phyloP scores from a whole-genome alignment of 208 protist species.

The Herpetomonas muscarum region DNA sequence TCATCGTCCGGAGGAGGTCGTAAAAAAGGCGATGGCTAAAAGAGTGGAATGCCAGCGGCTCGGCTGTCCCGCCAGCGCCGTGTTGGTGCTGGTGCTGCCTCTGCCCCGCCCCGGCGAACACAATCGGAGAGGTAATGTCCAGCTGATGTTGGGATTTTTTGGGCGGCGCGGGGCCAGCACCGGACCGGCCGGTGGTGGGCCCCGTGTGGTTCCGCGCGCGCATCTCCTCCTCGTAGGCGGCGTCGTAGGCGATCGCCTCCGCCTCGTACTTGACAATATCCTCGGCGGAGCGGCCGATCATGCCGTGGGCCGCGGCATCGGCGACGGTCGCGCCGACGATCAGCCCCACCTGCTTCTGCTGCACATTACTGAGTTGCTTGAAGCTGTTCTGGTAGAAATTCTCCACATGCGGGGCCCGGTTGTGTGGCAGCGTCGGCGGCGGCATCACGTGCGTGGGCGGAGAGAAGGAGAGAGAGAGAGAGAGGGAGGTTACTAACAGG shows the following conservation, averaged over 20 bases:
- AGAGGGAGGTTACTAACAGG: slow-evolving; percentile 3
- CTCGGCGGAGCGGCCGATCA: slow-evolving; percentile 34
- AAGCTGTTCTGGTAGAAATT: slow-evolving; percentile 87
- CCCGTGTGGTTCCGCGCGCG: not conserved
- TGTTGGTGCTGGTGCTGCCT: not conserved
- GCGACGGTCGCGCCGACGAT: slow-evolving; percentile 70
- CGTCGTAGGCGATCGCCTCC: slow-evolving; percentile 20
- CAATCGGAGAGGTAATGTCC: not conserved
- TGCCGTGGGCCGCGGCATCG: slow-evolving; percentile 64
- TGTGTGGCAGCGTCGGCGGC: slow-evolving; percentile 1
- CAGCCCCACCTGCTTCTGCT: slow-evolving; percentile 76
- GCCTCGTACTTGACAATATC: slow-evolving; percentile 27
- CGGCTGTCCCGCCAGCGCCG: not conserved
- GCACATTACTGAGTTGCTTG: slow-evolving; percentile 77
- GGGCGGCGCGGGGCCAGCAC: not conserved
- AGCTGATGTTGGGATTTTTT: not conserved
- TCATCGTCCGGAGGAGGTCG: slow-evolving; percentile 64
- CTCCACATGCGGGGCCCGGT: slow-evolving; percentile 1
- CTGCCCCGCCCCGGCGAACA: slow-evolving; percentile 2
- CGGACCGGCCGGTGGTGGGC: not conserved
- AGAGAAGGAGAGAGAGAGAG: slow-evolving; percentile 3
- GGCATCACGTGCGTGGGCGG: slow-evolving; percentile 1
- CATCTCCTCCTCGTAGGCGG: slow-evolving; percentile 6
- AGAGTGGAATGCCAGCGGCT: slow-evolving; percentile 36
- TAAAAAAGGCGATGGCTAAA: slow-evolving; percentile 59